A percentile compares a stretch with the other conserved stretches of the same genome.
Conservation (phyloP, 1,284 basidiomycete species). For the Apiotrichum domesticum region DNA sequence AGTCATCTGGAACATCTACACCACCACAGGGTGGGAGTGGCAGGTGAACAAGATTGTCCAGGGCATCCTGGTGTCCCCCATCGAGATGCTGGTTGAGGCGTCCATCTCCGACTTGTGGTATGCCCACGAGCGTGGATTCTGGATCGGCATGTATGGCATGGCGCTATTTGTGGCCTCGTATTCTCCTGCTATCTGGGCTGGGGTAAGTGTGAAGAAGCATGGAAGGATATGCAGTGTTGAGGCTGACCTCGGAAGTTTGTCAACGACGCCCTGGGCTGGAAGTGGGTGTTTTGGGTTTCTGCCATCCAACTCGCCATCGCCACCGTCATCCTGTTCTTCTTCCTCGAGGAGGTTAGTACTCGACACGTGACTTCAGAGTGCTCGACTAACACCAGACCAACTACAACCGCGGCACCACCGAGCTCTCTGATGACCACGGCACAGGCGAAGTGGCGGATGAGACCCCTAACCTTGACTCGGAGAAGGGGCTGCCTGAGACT, state of each 20-base stretch:
- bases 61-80: conserved; percentile 18
- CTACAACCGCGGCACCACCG: conserved; percentile 19
- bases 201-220: neutral
- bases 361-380: neutral
- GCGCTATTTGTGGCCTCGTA: conserved; percentile 15
- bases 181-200: conserved; percentile 14
- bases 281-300: conserved; percentile 21
- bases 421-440: conserved; percentile 10
- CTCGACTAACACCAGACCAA: conserved; percentile 12
- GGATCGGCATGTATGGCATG: conserved; percentile 19
- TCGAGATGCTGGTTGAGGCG: conserved; percentile 20
- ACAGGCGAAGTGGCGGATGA: neutral
- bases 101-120: conserved; percentile 18
- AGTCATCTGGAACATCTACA: conserved; percentile 20
- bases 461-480: neutral
- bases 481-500: neutral
- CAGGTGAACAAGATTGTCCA: conserved; percentile 21
- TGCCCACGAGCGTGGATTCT: conserved; percentile 23
- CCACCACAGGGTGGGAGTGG: conserved; percentile 12
- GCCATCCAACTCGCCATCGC: conserved; percentile 10
- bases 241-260: conserved; percentile 5
- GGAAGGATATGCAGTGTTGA: neutral
- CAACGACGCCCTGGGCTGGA: conserved; percentile 18
- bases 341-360: conserved; percentile 16
- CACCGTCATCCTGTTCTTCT: conserved; percentile 16